phyloP scores from a whole-genome alignment of 2,329 filamentous ascomycete species.

The Claviceps purpurea region DNA sequence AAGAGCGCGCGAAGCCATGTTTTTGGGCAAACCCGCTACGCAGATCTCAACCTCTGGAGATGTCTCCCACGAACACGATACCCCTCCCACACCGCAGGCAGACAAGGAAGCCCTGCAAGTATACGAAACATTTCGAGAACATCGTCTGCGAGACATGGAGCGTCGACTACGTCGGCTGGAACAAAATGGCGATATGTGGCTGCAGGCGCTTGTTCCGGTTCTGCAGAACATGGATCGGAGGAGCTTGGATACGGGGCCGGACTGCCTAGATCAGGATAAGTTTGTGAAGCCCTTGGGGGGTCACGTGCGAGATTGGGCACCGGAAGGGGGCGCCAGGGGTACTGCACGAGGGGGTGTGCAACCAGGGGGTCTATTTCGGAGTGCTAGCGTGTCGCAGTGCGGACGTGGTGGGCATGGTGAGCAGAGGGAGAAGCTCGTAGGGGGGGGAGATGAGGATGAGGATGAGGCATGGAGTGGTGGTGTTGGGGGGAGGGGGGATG shows the following conservation, averaged over 20 bases:
- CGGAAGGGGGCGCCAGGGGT: slow-evolving; percentile 18
- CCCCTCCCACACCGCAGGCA: slow-evolving; percentile 6
- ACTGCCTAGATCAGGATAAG: background rate
- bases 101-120: slow-evolving; percentile 23
- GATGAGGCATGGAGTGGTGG: slow-evolving; percentile 13
- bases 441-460: background rate
- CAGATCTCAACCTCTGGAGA: slow-evolving; percentile 10
- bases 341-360: background rate
- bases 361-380: slow-evolving; percentile 9
- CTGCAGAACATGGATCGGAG: slow-evolving; percentile 30
- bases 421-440: too few relatives aligned
- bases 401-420: slow-evolving; percentile 4
- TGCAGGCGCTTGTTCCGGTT: slow-evolving; percentile 30
- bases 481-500: slow-evolving; percentile 13
- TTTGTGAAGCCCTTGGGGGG: slow-evolving; percentile 2
- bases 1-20: slow-evolving; percentile 11
- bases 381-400: slow-evolving; percentile 16
- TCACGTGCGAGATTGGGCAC: slow-evolving; percentile 16
- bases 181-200: slow-evolving; percentile 31
- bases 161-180: slow-evolving; percentile 32
- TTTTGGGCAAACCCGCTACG: slow-evolving; percentile 11
- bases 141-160: slow-evolving; percentile 33
- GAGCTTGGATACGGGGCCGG: slow-evolving; percentile 15
- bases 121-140: slow-evolving; percentile 28
- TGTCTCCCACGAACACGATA: slow-evolving; percentile 13